Conservation (phyloP, 176 grass and related monocot species). For the Triticum urartu region DNA sequence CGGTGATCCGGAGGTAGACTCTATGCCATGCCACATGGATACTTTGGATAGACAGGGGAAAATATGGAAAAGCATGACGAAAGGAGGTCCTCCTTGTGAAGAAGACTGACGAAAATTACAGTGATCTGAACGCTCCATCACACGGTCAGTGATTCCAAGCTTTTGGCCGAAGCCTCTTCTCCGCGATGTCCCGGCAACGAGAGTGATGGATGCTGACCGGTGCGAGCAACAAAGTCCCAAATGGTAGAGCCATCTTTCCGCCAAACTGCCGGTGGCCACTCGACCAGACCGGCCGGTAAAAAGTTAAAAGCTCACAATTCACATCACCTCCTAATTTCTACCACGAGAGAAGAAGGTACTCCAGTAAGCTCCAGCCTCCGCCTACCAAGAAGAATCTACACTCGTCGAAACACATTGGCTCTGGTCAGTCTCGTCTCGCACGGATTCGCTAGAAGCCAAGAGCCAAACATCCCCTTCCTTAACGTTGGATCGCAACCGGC, state of each 20-base stretch:
- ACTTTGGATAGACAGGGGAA: not conserved
- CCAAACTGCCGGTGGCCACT: slow-evolving; percentile 19
- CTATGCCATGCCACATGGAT: not conserved
- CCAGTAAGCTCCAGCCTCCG: not conserved
- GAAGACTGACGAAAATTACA: slow-evolving; percentile 3
- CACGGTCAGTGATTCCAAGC: slow-evolving; percentile 45
- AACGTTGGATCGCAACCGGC: not conserved
- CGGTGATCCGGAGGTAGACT: not conserved
- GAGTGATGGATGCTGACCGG: slow-evolving; percentile 17
- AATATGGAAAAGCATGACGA: not conserved
- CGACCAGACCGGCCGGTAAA: not conserved
- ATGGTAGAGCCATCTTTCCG: slow-evolving; percentile 22
- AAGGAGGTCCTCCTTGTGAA: slow-evolving; percentile 17
- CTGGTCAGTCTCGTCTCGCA: not conserved
- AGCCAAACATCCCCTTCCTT: not conserved
- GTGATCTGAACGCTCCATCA: slow-evolving; percentile 42
- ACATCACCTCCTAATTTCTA: not conserved
- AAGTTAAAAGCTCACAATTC: not conserved
- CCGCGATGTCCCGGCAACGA: not conserved
- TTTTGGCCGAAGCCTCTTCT: slow-evolving; percentile 29
- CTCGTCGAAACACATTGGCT: not conserved
- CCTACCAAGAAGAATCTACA: not conserved
- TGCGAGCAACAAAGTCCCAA: slow-evolving; percentile 4
- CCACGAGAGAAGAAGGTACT: not conserved
- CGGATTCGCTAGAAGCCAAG: not conserved